Evolutionary conservation across 129 eudicot genomes (phyloP).

Genomic region (Ambrosia trifida): DNA sequence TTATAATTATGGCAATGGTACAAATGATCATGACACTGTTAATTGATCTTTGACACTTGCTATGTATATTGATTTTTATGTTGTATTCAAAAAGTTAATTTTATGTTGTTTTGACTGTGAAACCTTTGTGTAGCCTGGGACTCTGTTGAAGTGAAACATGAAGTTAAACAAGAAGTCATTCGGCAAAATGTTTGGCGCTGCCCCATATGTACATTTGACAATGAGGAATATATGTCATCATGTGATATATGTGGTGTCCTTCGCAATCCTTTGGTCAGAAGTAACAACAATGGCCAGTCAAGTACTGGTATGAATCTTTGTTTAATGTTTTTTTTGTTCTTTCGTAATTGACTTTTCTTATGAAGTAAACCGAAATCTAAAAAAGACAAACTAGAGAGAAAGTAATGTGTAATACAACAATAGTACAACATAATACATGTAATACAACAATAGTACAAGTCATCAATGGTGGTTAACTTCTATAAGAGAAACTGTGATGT

Average conservation of each 20-base stretch:
- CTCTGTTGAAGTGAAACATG: conserved; percentile 35
- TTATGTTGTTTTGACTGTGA: not conserved
- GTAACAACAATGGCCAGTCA: conserved; percentile 37
- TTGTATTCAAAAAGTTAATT: not conserved
- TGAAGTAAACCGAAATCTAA: not conserved
- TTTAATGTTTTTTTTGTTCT: not conserved
- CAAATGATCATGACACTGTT: conserved; percentile 49
- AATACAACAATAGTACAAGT: no score
- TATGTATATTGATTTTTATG: not conserved
- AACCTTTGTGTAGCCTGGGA: conserved; percentile 24
- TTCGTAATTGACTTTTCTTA: not conserved
- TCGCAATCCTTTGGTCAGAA: conserved; percentile 67
- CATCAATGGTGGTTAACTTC: not conserved
- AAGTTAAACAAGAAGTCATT: conserved; percentile 36
- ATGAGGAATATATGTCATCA: conserved; percentile 70
- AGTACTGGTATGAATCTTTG: conserved; percentile 49
- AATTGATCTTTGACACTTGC: conserved; percentile 10
- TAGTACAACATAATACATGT: not conserved
- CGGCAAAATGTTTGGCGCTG: conserved; percentile 76
- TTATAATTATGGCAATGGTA: conserved; percentile 32
- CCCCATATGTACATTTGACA: conserved; percentile 89
- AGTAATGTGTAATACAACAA: not conserved
- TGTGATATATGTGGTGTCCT: conserved; percentile 98
- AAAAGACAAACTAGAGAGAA: not conserved
- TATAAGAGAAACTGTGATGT: not conserved